Conservation (phyloP, 2,329 filamentous ascomycete genomes). For the Colletotrichum eleusines region DNA sequence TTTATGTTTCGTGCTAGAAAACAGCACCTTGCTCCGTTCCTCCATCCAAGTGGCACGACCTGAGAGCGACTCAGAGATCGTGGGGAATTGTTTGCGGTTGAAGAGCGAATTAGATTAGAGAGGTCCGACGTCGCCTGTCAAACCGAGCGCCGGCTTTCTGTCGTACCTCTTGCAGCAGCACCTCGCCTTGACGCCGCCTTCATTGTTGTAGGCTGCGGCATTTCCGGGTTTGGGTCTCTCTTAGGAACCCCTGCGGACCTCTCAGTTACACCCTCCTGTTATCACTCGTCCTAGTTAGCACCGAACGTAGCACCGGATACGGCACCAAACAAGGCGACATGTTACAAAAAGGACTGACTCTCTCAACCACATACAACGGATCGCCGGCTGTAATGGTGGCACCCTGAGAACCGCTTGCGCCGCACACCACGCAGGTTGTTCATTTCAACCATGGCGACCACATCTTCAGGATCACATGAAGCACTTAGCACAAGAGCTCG, state of each 20-base stretch:
- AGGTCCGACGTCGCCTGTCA: slow-evolving; percentile 20
- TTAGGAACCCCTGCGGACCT: slow-evolving; percentile 5
- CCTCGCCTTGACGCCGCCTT: slow-evolving; percentile 1
- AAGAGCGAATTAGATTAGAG: slow-evolving; percentile 1
- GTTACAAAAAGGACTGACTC: slow-evolving; percentile 7
- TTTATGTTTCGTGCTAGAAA: slow-evolving; percentile 30
- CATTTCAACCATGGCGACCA: slow-evolving; percentile 9
- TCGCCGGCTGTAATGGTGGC: slow-evolving; percentile 17
- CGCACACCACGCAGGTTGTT: slow-evolving; percentile 10
- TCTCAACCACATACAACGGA: slow-evolving; percentile 11
- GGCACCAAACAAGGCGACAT: slow-evolving; percentile 8
- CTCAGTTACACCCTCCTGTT: slow-evolving; percentile 5
- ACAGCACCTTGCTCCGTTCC: slow-evolving; percentile 8
- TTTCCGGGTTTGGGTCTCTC: slow-evolving; percentile 11
- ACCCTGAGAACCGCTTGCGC: slow-evolving; percentile 10
- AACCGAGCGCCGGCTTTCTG: slow-evolving; percentile 10
- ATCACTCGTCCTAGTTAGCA: slow-evolving; percentile 1
- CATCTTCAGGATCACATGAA: background rate
- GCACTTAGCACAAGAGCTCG: background rate
- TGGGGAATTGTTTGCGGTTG: background rate
- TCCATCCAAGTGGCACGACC: background rate
- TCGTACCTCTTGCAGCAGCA: slow-evolving; percentile 16
- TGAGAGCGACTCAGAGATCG: background rate
- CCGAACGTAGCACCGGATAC: slow-evolving; percentile 2
- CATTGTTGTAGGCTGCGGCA: slow-evolving; percentile 11